These are phyloP conservation scores for Volvariella surrecta DNA, from an alignment of 1,284 basidiomycete genomes.

Conservation along the genomic window DNA sequence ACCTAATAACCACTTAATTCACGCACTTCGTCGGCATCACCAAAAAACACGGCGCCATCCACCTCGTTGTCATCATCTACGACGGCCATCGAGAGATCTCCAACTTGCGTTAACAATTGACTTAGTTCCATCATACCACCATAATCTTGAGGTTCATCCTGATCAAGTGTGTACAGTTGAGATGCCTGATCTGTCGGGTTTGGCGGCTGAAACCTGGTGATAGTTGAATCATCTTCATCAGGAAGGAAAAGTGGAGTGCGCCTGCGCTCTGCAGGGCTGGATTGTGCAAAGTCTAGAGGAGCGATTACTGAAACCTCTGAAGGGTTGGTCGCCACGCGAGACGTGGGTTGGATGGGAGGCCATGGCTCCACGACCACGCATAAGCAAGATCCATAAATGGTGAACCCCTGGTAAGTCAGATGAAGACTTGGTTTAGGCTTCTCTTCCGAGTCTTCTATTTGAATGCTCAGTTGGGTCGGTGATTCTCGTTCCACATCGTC, in stretches of 20 bases:
- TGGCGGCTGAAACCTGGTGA: not conserved
- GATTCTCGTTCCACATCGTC: no score
- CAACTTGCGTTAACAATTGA: slow-evolving; percentile 54
- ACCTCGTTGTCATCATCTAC: slow-evolving; percentile 64
- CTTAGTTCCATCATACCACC: slow-evolving; percentile 66
- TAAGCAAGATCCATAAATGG: slow-evolving; percentile 57
- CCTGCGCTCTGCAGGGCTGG: slow-evolving; percentile 17
- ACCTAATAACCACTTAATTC: slow-evolving; percentile 27
- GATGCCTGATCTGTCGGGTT: not conserved
- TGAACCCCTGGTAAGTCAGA: slow-evolving; percentile 59
- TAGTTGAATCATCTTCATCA: slow-evolving; percentile 32
- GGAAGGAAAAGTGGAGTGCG: slow-evolving; percentile 64
- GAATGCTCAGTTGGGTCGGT: not conserved
- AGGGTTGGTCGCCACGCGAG: no score
- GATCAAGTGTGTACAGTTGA: slow-evolving; percentile 7
- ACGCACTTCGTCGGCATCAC: slow-evolving; percentile 68
- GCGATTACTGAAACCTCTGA: no score
- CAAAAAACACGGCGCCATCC: slow-evolving; percentile 65
- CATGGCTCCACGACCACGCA: slow-evolving; percentile 76
- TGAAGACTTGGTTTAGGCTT: slow-evolving; percentile 65
- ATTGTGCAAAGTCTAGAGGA: no score
- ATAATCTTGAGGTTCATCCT: slow-evolving; percentile 31
- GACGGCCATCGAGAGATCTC: slow-evolving; percentile 36
- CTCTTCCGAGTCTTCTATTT: slow-evolving; percentile 27
- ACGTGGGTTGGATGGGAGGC: slow-evolving; percentile 24